phyloP scores from a whole-genome alignment of 148 eudicot genomes.

The Drosera capensis region DNA sequence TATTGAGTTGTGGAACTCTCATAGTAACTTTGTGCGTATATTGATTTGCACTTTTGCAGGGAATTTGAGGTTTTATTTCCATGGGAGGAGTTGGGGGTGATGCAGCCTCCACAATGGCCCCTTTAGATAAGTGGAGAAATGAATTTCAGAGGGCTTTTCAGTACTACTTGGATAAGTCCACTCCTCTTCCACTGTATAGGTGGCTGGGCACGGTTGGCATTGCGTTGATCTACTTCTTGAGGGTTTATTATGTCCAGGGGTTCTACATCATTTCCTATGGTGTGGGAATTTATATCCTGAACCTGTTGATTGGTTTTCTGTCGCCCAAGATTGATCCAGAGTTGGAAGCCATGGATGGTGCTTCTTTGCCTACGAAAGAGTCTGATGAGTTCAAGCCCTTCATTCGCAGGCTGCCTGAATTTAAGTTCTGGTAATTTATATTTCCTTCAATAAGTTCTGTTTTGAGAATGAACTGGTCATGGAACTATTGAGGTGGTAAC shows the following conservation, averaged over 20 bases:
- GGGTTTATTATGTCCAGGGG: slow-evolving; percentile 19
- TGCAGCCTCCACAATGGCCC: slow-evolving; percentile 1
- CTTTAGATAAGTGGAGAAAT: not conserved
- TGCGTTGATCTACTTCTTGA: slow-evolving; percentile 12
- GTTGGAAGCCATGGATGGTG: slow-evolving; percentile 5
- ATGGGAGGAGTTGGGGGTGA: slow-evolving; percentile 3
- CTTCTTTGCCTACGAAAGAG: slow-evolving; percentile 2
- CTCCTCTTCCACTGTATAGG: slow-evolving; percentile 18
- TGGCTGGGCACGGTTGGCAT: slow-evolving; percentile 16
- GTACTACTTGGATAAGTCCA: slow-evolving; percentile 22
- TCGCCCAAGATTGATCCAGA: slow-evolving; percentile 16
- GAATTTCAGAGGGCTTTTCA: slow-evolving; percentile 5
- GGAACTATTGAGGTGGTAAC: too few species aligned
- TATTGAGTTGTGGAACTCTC: too few species aligned
- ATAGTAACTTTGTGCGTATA: too few species aligned
- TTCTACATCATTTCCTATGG: slow-evolving; percentile 26
- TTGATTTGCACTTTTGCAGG: too few species aligned
- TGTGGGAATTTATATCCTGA: slow-evolving; percentile 24
- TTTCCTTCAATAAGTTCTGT: too few species aligned
- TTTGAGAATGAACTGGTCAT: too few species aligned
- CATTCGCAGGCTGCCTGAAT: slow-evolving; percentile 6
- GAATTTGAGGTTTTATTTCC: slow-evolving; percentile 1
- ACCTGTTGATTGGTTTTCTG: slow-evolving; percentile 19
- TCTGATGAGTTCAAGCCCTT: slow-evolving; percentile 4
- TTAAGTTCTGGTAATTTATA: not conserved